Base-by-base conservation (phyloP, 208 protist species). In the Plasmodiophora brassicae region DNA sequence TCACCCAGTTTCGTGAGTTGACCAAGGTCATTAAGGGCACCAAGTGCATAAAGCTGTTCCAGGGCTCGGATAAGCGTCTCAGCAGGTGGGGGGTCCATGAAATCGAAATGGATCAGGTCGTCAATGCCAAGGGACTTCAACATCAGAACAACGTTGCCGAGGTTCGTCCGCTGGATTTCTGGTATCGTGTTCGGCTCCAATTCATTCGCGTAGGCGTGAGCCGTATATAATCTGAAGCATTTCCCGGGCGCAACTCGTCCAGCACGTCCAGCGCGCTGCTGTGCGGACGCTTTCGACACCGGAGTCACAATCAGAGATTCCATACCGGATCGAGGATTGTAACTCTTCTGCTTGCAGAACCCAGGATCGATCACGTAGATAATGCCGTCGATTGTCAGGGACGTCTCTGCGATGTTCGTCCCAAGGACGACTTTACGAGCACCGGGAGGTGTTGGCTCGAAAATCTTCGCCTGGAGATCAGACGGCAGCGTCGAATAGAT, bases 321-420 rank as follows among this genome's bases (percentile, higher is more conserved):
- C 95, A 99, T 98, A 1, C 97, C 96, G 1, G 94, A 97, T 85
- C 96, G 94, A 44, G 96, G 96, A 91, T 98, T 98, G 92, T 97
- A 99, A 45, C 35, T 85, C 39, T 99, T 99, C 25, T 98, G 94
- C 91, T 99, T 99, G 93, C 95, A 97, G 93, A 97, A 99, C n/a
- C 98, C 98, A 85, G 91, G 89, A 88, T 98, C 97, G 44, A 98
- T 94, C 0, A 98, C 96, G 88, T 95, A 97, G 0, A 92, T 45
- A 54, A 98, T 95, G 84, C 94, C 98, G 90, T 99, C 96, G 44
- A 99, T 98, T 22, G 97, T 99, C 0, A 99, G 92, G 22, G 96
- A 99, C 1, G 98, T 99, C 91, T 99, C 98, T 25, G 98, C 98
- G 86, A 99, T 98, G 92, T 99, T 99, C 32, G 98, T 99, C 0